Evolutionary conservation across 768 basidiomycete species (phyloP), one percentile per base, ranked within the genome.

Genomic region (Mycena vulgaris): DNA sequence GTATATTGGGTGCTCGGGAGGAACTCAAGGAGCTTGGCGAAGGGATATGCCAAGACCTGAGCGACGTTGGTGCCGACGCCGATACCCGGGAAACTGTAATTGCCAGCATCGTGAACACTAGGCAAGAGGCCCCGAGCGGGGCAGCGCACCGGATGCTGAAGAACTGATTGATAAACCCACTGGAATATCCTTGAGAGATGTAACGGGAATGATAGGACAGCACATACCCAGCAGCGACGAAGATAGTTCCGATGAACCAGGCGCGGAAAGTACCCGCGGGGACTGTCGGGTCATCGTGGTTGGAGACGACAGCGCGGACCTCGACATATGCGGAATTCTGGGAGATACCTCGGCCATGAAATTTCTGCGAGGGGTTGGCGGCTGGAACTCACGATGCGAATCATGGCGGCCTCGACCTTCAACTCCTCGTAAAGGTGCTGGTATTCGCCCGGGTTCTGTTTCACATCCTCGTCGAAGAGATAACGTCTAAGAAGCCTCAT

Each of bases 261-360:
- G 83, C 78, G 51, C 88, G 83, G 81, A 89, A 85, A 0, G 89
- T 90, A 71, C 83, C 87, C 31, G 84, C 86, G 1, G 83, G 82
- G 69, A 89, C 84, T 3, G 80, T 78, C 2, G 87, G 81, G 68
- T 90, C 89, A 72, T 91, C 90, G 17, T 84, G 80, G 55, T 85
- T 90, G 17, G 87, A 79, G 0, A 91, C 87, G 19, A 89, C 87
- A 8, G 90, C 89, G 42, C 89, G 84, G n/a, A 91, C 90, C 74
- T 91, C 89, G 0, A 90, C 81, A 67, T 90, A 90, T 10, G 89
- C 86, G 6, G 89, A 90, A 74, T 92, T 76, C 73, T 75, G 23
- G 27, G 9, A 53, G 23, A 6, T 28, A n/a, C 23, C 11, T 21
- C 33, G 48, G 9, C 13, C 2, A 42, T 23, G 23, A n/a, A 25